Percentiles rank a stretch among this genome's conserved stretches.
phyloP scores from a whole-genome alignment of 1,284 basidiomycete genomes.

The Jaminaea rosea region DNA sequence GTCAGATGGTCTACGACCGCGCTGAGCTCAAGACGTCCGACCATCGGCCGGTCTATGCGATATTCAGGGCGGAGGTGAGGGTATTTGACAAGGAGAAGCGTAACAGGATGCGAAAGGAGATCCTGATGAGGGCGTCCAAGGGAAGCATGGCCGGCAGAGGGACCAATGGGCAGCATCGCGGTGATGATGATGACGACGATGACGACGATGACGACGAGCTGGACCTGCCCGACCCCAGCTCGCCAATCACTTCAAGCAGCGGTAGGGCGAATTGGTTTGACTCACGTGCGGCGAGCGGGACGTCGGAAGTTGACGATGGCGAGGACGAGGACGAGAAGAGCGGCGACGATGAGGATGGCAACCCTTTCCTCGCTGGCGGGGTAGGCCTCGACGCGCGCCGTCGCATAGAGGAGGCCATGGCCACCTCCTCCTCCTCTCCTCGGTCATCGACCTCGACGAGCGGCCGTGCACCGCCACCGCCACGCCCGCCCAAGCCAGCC shows the following conservation, averaged over 20 bases:
- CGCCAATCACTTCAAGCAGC: background rate
- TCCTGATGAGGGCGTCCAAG: too few species aligned
- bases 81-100: constrained; percentile 70
- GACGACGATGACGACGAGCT: constrained; percentile 6
- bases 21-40: constrained; percentile 81
- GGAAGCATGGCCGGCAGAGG: too few species aligned
- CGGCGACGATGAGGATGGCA: constrained; percentile 14
- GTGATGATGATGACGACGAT: background rate
- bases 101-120: constrained; percentile 60
- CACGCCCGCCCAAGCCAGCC: too few species aligned
- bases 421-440: background rate
- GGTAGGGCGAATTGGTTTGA: background rate
- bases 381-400: constrained; percentile 5
- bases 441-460: background rate
- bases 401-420: constrained; percentile 30
- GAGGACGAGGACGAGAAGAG: constrained; percentile 9
- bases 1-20: constrained; percentile 51
- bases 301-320: constrained; percentile 1
- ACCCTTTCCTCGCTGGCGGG: background rate
- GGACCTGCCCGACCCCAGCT: background rate
- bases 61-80: constrained; percentile 68
- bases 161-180: too few species aligned
- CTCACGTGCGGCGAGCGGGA: too few species aligned
- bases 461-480: background rate
- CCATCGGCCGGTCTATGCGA: constrained; percentile 84